phyloP scores from a whole-genome alignment of 306 rosid species.

The Glycine latifolia region DNA sequence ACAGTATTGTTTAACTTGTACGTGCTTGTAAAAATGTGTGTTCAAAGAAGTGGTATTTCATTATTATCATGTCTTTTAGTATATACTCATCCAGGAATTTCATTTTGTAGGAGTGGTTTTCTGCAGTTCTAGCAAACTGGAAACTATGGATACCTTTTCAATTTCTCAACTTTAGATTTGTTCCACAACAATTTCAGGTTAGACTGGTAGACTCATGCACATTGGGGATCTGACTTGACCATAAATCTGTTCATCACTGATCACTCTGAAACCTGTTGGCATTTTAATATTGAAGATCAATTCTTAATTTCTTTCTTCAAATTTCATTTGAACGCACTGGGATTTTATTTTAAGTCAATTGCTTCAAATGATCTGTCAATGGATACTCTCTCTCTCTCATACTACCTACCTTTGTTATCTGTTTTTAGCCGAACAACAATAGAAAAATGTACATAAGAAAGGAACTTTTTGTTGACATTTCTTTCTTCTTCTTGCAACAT shows the following conservation, averaged over 20 bases:
- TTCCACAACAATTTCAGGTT: slow-evolving; percentile 98
- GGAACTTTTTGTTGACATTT: slow-evolving; percentile 1
- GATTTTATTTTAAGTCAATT: slow-evolving; percentile 1
- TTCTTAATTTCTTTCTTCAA: slow-evolving; percentile 19
- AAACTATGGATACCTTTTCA: slow-evolving; percentile 89
- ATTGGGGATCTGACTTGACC: slow-evolving; percentile 38
- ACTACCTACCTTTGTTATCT: slow-evolving; percentile 5
- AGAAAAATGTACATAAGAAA: neutral
- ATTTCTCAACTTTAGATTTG: slow-evolving; percentile 92
- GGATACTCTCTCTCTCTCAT: neutral
- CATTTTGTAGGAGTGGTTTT: slow-evolving; percentile 86
- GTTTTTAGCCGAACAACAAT: neutral
- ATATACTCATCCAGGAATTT: slow-evolving; percentile 41
- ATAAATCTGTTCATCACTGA: slow-evolving; percentile 16
- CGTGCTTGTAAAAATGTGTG: slow-evolving; percentile 27
- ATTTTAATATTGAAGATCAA: slow-evolving; percentile 2
- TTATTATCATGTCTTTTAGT: slow-evolving; percentile 30
- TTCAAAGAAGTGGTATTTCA: slow-evolving; percentile 1
- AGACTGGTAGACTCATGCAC: slow-evolving; percentile 41
- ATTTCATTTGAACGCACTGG: slow-evolving; percentile 15
- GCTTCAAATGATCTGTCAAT: neutral
- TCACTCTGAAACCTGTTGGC: slow-evolving; percentile 21
- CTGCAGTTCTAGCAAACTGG: slow-evolving; percentile 91
- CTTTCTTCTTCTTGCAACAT: neutral
- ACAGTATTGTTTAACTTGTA: slow-evolving; percentile 36